A percentile compares a stretch with the other conserved stretches of the same genome.
Evolutionary conservation across 176 grass and related monocot species (phyloP).

Genomic region (Oryza punctata): DNA sequence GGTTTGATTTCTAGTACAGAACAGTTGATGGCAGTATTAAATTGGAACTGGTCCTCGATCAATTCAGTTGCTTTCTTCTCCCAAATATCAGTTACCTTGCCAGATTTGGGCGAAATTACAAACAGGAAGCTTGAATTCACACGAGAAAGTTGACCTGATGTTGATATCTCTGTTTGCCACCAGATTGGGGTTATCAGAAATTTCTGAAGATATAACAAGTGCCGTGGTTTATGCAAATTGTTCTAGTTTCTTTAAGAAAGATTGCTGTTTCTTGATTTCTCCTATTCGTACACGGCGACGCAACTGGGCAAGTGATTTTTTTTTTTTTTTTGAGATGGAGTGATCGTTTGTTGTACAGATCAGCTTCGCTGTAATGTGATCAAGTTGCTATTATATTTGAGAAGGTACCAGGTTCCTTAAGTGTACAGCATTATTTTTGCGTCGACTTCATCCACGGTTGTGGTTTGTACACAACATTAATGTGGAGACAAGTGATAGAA

Average conservation of each 20-base stretch:
- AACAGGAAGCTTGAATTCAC: conserved; percentile 7
- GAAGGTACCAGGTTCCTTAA: not conserved
- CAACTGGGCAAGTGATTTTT: not conserved
- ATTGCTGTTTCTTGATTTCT: not conserved
- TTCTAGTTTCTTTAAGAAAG: conserved; percentile 26
- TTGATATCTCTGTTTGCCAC: not conserved
- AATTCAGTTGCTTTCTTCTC: conserved; percentile 6
- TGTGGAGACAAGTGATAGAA: not conserved
- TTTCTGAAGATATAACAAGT: not conserved
- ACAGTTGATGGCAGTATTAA: not conserved
- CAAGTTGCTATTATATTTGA: not conserved
- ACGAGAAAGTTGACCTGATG: conserved; percentile 15
- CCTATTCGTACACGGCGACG: not conserved
- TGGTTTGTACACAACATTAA: not conserved
- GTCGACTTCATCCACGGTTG: not conserved
- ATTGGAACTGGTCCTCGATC: not conserved
- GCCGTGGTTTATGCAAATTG: not conserved
- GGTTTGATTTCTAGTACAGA: not conserved
- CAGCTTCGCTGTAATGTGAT: not conserved
- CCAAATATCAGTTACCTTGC: conserved; percentile 27
- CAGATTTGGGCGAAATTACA: not conserved
- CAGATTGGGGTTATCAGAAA: not conserved
- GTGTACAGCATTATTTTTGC: not conserved
- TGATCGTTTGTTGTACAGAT: conserved; percentile 11
- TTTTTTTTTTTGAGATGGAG: not conserved